phyloP scores from a whole-genome alignment of 805 yeast genomes.

The Candida nemodendra region DNA sequence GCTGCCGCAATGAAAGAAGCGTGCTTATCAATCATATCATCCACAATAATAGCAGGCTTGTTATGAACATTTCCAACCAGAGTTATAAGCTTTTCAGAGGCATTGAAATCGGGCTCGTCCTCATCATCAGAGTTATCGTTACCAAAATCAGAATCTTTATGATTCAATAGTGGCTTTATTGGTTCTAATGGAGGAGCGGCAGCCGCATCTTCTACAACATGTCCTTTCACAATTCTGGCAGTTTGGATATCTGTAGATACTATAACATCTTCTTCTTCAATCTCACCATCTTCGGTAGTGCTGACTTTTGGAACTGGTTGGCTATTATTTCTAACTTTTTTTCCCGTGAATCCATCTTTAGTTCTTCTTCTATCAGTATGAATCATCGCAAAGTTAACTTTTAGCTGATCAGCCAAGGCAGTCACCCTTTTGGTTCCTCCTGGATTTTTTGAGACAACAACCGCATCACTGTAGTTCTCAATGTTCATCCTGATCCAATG shows the following conservation, averaged over 20 bases:
- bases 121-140: constrained; percentile 87
- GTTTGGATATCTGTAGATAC: constrained; percentile 84
- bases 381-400: constrained; percentile 97
- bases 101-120: constrained; percentile 62
- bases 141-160: constrained; percentile 48
- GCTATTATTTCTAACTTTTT: constrained; percentile 44
- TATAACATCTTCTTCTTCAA: constrained; percentile 64
- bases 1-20: constrained; percentile 95
- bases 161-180: constrained; percentile 19
- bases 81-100: constrained; percentile 84
- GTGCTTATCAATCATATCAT: constrained; percentile 97
- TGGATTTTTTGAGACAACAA: constrained; percentile 97
- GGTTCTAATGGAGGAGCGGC: constrained; percentile 8
- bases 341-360: constrained; percentile 52
- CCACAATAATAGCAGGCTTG: constrained; percentile 89
- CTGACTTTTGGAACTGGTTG: constrained; percentile 36
- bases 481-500: constrained; percentile 93
- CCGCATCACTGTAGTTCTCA: constrained; percentile 81
- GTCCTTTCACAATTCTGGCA: constrained; percentile 95
- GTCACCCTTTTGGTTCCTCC: constrained; percentile 99
- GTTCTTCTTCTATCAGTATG: constrained; percentile 96
- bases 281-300: constrained; percentile 45
- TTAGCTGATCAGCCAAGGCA: constrained; percentile 93
- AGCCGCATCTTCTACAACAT: constrained; percentile 81
- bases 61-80: constrained; percentile 93